A percentile compares a stretch with the other conserved stretches of the same genome.
Conservation (phyloP, 2,329 filamentous ascomycete species). For the Pseudogymnoascus sp. region DNA sequence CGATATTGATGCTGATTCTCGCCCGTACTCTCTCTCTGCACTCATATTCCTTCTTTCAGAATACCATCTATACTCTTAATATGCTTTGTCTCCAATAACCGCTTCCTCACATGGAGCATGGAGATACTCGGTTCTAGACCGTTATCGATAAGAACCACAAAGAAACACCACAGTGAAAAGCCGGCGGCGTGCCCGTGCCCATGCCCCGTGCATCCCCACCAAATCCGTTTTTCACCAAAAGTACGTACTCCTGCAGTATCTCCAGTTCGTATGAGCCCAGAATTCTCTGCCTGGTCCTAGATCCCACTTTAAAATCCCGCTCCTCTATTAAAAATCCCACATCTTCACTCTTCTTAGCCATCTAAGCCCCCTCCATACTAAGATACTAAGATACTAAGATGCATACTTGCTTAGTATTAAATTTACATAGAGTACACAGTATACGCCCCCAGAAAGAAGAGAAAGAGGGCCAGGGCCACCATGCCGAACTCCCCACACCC, state of each 20-base stretch:
- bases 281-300: not conserved
- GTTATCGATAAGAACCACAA: slow-evolving; percentile 10
- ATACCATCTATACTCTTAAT: not conserved
- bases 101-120: not conserved
- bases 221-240: not conserved
- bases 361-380: not conserved
- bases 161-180: not conserved
- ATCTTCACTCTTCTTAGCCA: not conserved
- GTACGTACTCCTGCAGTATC: not conserved
- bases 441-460: not conserved
- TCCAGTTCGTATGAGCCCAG: not conserved
- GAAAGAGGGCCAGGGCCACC: not conserved
- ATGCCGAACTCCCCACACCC: not conserved
- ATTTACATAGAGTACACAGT: not conserved
- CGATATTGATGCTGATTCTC: not conserved
- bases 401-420: too few species aligned
- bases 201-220: not conserved
- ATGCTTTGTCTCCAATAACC: not conserved
- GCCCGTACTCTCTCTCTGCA: not conserved
- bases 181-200: not conserved
- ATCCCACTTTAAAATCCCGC: not conserved
- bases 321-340: not conserved
- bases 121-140: slow-evolving; percentile 18
- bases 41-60: not conserved
- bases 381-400: not conserved